phyloP scores from a whole-genome alignment of 2,329 filamentous ascomycete species.

The Aspergillus jensenii region DNA sequence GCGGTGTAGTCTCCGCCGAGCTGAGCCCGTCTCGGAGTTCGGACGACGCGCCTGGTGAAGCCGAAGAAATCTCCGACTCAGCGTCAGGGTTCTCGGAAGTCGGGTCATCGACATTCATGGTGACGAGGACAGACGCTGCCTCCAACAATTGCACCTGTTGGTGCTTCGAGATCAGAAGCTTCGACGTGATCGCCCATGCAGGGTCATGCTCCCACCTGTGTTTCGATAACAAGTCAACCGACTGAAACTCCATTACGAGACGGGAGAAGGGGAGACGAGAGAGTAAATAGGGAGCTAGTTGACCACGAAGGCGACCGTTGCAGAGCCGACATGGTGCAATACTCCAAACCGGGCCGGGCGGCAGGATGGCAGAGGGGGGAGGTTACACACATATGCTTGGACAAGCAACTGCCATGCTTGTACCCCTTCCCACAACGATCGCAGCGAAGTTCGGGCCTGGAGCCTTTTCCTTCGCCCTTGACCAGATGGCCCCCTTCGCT shows the following conservation, averaged over 20 bases:
- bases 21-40: constrained; percentile 71
- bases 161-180: constrained; percentile 97
- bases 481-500: constrained; percentile 83
- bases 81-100: constrained; percentile 66
- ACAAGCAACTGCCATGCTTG: constrained; percentile 99
- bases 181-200: constrained; percentile 95
- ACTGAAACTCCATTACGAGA: constrained; percentile 25
- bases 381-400: constrained; percentile 96
- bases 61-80: constrained; percentile 77
- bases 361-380: constrained; percentile 53
- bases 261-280: constrained; percentile 27
- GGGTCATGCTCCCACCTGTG: constrained; percentile 98
- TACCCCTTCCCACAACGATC: constrained; percentile 99
- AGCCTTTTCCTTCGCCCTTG: constrained; percentile 77
- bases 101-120: constrained; percentile 72
- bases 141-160: constrained; percentile 98
- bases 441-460: constrained; percentile 85
- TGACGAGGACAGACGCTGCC: constrained; percentile 91
- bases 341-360: constrained; percentile 43
- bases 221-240: constrained; percentile 43
- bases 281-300: constrained; percentile 30
- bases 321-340: constrained; percentile 41
- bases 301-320: constrained; percentile 40
- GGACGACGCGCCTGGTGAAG: constrained; percentile 79
- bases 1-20: constrained; percentile 90